These are phyloP conservation scores for Mycena epipterygia DNA, from an alignment of 768 basidiomycete species.

Conservation along the genomic window DNA sequence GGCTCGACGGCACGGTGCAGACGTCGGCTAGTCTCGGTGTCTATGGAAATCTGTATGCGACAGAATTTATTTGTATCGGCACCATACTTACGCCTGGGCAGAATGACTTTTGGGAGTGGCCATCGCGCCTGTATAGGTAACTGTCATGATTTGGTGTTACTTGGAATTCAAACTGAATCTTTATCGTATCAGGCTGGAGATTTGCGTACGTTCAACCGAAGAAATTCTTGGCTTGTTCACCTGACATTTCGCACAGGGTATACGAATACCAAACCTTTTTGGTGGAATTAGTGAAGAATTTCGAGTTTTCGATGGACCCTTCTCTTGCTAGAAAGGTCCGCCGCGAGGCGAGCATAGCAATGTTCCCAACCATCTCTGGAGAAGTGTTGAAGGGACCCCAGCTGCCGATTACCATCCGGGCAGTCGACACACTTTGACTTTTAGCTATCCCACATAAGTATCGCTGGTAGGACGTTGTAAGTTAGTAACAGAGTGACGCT, in stretches of 20 bases:
- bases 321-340: slow-evolving; percentile 54
- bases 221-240: neutral
- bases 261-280: slow-evolving; percentile 71
- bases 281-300: slow-evolving; percentile 70
- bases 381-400: slow-evolving; percentile 33
- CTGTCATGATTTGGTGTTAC: too few species aligned
- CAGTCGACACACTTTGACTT: neutral
- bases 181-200: slow-evolving; percentile 53
- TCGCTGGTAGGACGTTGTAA: too few species aligned
- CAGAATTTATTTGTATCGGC: neutral
- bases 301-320: slow-evolving; percentile 54
- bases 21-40: slow-evolving; percentile 60
- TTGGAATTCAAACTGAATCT: neutral
- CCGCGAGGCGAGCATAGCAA: slow-evolving; percentile 61
- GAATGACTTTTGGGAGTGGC: slow-evolving; percentile 63
- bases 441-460: too few species aligned
- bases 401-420: slow-evolving; percentile 10
- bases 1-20: slow-evolving; percentile 55
- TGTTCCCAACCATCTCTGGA: slow-evolving; percentile 63
- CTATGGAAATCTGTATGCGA: slow-evolving; percentile 61
- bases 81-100: slow-evolving; percentile 24
- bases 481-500: too few species aligned
- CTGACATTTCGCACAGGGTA: slow-evolving; percentile 38
- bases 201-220: slow-evolving; percentile 49
- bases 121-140: slow-evolving; percentile 57